Conservation (phyloP, 495 filamentous ascomycete genomes). For the Choiromyces venosus region DNA sequence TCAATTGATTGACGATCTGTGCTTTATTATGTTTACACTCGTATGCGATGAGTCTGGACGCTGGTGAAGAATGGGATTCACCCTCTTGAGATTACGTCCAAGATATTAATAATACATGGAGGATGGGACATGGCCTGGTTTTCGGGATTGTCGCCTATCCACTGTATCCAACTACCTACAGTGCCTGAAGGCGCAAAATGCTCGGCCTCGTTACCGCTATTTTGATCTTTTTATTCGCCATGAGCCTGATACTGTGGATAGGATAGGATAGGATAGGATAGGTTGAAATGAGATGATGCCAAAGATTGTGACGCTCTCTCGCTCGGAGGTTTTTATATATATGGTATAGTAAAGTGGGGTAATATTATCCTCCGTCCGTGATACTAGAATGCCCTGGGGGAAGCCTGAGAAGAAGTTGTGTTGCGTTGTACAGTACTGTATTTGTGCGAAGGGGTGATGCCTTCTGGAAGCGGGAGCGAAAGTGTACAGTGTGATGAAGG, state of each 20-base stretch:
- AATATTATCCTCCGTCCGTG: background rate
- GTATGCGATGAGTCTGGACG: too few species aligned
- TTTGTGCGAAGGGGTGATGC: background rate
- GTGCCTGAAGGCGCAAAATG: too few species aligned
- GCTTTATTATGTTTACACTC: too few species aligned
- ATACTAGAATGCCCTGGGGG: background rate
- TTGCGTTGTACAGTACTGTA: too few species aligned
- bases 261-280: background rate
- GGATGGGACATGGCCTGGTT: too few species aligned
- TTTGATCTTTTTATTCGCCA: background rate
- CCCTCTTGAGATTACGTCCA: too few species aligned
- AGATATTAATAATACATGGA: too few species aligned
- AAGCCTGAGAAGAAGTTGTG: background rate
- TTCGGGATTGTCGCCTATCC: too few species aligned
- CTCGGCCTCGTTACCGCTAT: background rate
- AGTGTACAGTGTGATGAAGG: too few species aligned
- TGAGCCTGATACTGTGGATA: background rate
- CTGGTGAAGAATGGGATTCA: too few species aligned
- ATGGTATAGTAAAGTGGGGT: background rate
- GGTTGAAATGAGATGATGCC: background rate
- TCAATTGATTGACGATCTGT: background rate
- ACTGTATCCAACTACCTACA: too few species aligned
- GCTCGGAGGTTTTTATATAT: background rate
- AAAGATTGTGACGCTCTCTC: too few species aligned
- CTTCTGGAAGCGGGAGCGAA: background rate